phyloP scores from a whole-genome alignment of 1,284 basidiomycete species.

The Vanrija pseudolonga region DNA sequence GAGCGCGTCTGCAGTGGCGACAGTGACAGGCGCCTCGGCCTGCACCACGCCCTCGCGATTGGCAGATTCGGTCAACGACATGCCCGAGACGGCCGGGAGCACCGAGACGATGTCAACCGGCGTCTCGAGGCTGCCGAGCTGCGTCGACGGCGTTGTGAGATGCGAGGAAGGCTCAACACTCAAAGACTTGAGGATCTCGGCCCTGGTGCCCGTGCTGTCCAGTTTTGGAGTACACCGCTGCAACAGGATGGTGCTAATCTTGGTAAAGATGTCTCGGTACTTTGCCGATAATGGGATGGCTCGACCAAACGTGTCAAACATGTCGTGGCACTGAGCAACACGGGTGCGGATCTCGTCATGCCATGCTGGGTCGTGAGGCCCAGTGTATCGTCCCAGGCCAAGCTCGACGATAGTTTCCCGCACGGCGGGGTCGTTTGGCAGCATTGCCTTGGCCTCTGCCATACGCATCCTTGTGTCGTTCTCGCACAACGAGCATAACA shows the following conservation, averaged over 20 bases:
- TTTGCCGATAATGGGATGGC: constrained; percentile 22
- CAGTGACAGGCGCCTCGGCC: too few species aligned
- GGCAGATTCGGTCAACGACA: too few species aligned
- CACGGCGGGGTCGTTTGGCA: background rate
- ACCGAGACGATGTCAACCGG: too few species aligned
- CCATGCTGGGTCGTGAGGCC: constrained; percentile 20
- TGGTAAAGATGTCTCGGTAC: constrained; percentile 25
- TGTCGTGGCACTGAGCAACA: constrained; percentile 25
- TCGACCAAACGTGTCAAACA: constrained; percentile 29
- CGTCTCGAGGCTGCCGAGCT: too few species aligned
- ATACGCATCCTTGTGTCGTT: constrained; percentile 26
- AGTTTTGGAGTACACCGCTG: too few species aligned
- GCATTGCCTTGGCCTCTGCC: background rate
- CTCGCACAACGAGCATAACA: constrained; percentile 34
- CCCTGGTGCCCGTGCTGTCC: too few species aligned
- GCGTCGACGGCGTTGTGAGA: too few species aligned
- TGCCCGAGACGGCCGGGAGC: too few species aligned
- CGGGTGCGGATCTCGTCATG: constrained; percentile 21
- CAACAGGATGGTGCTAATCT: constrained; percentile 17
- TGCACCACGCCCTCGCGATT: too few species aligned
- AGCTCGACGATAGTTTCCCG: constrained; percentile 7
- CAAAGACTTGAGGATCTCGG: too few species aligned
- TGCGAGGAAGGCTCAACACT: too few species aligned
- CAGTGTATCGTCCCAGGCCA: constrained; percentile 8
- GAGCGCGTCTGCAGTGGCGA: too few species aligned